Evolutionary conservation across 2,329 filamentous ascomycete genomes (phyloP), one percentile per base, ranked within the genome.

Genomic region (Colletotrichum lentis): DNA sequence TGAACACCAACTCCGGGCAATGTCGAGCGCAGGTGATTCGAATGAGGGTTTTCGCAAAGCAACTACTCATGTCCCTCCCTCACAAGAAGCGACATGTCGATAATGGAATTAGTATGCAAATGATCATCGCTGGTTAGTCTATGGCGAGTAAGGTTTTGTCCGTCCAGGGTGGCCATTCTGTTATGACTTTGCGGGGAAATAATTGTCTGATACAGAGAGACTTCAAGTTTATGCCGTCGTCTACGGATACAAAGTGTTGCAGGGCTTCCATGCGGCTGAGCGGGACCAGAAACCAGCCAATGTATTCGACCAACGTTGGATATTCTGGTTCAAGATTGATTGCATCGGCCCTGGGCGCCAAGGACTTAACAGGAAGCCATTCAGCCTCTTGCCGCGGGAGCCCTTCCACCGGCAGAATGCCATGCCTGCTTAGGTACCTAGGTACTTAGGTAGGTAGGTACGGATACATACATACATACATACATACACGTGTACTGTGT

Each of bases 381-480:
- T 16, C 31, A 55, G 22, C 56, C 43, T 41, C 41, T 54, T 54
- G 39, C 56, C 62, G 62, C 56, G 46, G 24, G 44, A 49, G 47
- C 49, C 62, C 37, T 64, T 14, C n/a, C 18, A 31, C 27, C 27
- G 4, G 5, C 27, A 31, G 27, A 31, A 31, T 31, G 27, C 27
- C 27, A 31, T 14, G 27, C 5, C 18, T 64, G 61, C 54, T 68
- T n/a, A n/a, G n/a, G n/a, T n/a, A n/a, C n/a, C n/a, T n/a, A n/a
- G n/a, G n/a, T n/a, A n/a, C n/a, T n/a, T n/a, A n/a, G n/a, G n/a
- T n/a, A n/a, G n/a, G n/a, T n/a, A n/a, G n/a, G n/a, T n/a, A n/a
- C n/a, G n/a, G n/a, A n/a, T n/a, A n/a, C n/a, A n/a, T n/a, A n/a
- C n/a, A n/a, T n/a, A n/a, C n/a, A n/a, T n/a, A n/a, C n/a, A n/a